Evolutionary conservation across 441 rosid species (phyloP).

Genomic region (Croton laevigatus): DNA sequence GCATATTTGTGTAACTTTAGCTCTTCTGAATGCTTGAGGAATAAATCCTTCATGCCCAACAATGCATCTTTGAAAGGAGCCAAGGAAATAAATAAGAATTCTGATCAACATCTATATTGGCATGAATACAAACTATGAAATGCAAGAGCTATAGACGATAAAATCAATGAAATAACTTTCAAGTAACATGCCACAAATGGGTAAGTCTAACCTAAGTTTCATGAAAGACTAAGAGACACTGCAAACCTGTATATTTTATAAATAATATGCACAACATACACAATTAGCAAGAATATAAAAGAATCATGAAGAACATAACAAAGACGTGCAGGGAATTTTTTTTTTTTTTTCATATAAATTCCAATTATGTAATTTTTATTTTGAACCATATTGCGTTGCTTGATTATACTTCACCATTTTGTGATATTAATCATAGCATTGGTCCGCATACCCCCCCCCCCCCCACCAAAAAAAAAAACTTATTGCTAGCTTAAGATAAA

Average conservation of each 20-base stretch:
- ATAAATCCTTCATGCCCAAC: conserved; percentile 65
- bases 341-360: too few relatives aligned
- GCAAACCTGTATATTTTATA: neutral
- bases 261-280: neutral
- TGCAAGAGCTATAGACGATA: neutral
- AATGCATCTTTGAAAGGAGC: conserved; percentile 59
- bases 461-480: too few relatives aligned
- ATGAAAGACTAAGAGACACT: too few relatives aligned
- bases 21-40: conserved; percentile 62
- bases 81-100: conserved; percentile 10
- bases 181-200: conserved; percentile 5
- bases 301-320: neutral
- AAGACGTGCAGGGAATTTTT: neutral
- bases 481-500: neutral
- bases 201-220: neutral
- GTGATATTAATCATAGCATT: too few relatives aligned
- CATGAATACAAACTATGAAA: neutral
- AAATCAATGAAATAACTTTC: neutral
- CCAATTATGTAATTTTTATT: too few relatives aligned
- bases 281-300: neutral
- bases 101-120: conserved; percentile 6
- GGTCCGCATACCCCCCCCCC: too few relatives aligned
- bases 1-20: conserved; percentile 52
- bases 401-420: too few relatives aligned
- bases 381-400: too few relatives aligned